Conservation (phyloP, 2,329 filamentous ascomycete genomes). For the Diaporthe helianthi region DNA sequence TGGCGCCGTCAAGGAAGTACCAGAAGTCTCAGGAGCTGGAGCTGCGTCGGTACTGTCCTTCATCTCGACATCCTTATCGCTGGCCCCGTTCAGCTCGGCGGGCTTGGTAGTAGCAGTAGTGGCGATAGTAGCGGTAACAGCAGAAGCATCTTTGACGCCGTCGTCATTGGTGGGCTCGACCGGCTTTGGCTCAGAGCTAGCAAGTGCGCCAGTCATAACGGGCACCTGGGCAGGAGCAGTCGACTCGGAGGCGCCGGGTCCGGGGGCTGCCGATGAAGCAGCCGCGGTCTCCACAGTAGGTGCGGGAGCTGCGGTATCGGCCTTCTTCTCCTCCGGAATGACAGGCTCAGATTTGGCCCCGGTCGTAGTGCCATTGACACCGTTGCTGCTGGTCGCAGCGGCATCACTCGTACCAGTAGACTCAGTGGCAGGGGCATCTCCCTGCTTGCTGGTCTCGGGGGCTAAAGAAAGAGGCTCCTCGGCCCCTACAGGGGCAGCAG, state of each 20-base stretch:
- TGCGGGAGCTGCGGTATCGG: slow-evolving; percentile 14
- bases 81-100: background rate
- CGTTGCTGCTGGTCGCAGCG: slow-evolving; percentile 2
- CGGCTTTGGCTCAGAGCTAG: slow-evolving; percentile 20
- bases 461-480: slow-evolving; percentile 20
- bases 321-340: slow-evolving; percentile 29
- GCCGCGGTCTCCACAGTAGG: slow-evolving; percentile 18
- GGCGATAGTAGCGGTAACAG: background rate
- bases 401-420: slow-evolving; percentile 19
- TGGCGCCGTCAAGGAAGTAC: background rate
- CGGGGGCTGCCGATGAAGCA: slow-evolving; percentile 5
- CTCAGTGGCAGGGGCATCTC: slow-evolving; percentile 13
- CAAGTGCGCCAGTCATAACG: slow-evolving; percentile 31
- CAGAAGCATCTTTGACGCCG: slow-evolving; percentile 24
- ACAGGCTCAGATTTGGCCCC: slow-evolving; percentile 25
- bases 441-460: slow-evolving; percentile 27
- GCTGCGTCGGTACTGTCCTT: slow-evolving; percentile 31
- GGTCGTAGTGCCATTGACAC: slow-evolving; percentile 23
- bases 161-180: slow-evolving; percentile 24
- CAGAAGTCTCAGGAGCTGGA: background rate
- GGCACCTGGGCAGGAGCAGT: slow-evolving; percentile 18
- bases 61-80: slow-evolving; percentile 35
- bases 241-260: slow-evolving; percentile 3
- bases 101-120: slow-evolving; percentile 4
- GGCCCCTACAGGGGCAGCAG: slow-evolving; percentile 3